Percentiles rank a stretch among this genome's conserved stretches.
Conservation (phyloP, 176 grass and related monocot species). For the Tuctoria greenei region DNA sequence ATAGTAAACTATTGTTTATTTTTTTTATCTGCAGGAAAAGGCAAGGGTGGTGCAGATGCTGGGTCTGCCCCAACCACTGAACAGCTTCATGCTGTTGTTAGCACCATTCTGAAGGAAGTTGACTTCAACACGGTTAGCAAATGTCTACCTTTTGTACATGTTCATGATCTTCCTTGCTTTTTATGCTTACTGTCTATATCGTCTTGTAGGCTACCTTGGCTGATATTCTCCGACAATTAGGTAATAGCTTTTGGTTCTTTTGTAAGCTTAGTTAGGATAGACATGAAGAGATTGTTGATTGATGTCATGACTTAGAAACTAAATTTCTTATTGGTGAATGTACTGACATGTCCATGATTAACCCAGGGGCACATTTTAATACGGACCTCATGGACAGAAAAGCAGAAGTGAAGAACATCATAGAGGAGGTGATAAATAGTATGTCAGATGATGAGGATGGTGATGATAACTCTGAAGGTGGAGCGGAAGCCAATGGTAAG, state of each 20-base stretch:
- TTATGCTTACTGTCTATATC: conserved; percentile 20
- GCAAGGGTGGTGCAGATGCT: conserved; percentile 46
- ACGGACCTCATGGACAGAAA: conserved; percentile 92
- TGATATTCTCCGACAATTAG: conserved; percentile 93
- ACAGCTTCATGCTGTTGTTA: conserved; percentile 82
- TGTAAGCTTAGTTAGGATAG: neutral
- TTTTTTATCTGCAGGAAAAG: conserved; percentile 63
- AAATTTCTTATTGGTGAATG: neutral
- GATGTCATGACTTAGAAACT: neutral
- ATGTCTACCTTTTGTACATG: conserved; percentile 9
- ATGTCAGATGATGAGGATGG: conserved; percentile 80
- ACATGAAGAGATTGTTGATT: neutral
- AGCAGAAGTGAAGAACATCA: conserved; percentile 80
- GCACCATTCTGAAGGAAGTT: conserved; percentile 88
- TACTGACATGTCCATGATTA: conserved; percentile 10
- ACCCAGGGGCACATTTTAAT: conserved; percentile 72
- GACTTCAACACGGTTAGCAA: conserved; percentile 90
- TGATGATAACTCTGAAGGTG: conserved; percentile 48
- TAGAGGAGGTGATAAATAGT: conserved; percentile 89
- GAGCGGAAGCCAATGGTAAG: conserved; percentile 36
- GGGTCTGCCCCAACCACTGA: conserved; percentile 57
- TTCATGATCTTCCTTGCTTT: neutral
- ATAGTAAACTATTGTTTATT: neutral
- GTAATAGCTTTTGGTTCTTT: conserved; percentile 39
- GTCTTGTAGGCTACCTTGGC: conserved; percentile 79